Percentiles rank a stretch among this genome's conserved stretches.
Conservation (phyloP, 805 yeast genomes). For the Candida mattraensis region DNA sequence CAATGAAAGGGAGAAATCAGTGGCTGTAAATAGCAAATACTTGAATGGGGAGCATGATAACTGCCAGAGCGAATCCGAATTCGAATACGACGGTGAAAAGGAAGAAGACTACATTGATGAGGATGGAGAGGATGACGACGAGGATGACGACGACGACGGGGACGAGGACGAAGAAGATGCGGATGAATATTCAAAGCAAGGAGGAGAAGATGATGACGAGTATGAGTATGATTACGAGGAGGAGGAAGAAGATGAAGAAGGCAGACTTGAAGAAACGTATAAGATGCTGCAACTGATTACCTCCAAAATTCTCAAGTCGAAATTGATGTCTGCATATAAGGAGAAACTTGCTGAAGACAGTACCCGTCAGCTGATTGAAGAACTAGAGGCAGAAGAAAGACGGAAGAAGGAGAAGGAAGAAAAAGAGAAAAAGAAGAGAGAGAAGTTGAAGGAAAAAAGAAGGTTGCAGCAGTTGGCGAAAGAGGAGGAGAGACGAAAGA, state of each 20-base stretch:
- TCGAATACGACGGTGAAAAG: conserved; percentile 25
- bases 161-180: conserved; percentile 16
- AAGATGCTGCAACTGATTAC: conserved; percentile 78
- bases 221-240: conserved; percentile 42
- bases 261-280: conserved; percentile 74
- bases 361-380: conserved; percentile 59
- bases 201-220: conserved; percentile 26
- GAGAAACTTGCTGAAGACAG: conserved; percentile 79
- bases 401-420: conserved; percentile 65
- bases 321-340: conserved; percentile 73
- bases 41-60: conserved; percentile 32
- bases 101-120: conserved; percentile 16
- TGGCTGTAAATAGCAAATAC: too few relatives aligned
- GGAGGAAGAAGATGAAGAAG: conserved; percentile 54
- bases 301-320: conserved; percentile 71
- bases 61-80: conserved; percentile 32
- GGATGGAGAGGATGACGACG: conserved; percentile 24
- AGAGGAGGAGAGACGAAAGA: conserved; percentile 58
- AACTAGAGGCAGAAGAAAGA: conserved; percentile 67
- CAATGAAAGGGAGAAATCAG: conserved; percentile 33
- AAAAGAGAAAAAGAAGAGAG: conserved; percentile 63
- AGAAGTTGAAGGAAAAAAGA: conserved; percentile 71
- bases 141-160: conserved; percentile 24
- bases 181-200: too few relatives aligned
- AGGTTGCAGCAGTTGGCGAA: conserved; percentile 58